Base-by-base conservation (phyloP, 768 basidiomycete species). In the Russula compacta region DNA sequence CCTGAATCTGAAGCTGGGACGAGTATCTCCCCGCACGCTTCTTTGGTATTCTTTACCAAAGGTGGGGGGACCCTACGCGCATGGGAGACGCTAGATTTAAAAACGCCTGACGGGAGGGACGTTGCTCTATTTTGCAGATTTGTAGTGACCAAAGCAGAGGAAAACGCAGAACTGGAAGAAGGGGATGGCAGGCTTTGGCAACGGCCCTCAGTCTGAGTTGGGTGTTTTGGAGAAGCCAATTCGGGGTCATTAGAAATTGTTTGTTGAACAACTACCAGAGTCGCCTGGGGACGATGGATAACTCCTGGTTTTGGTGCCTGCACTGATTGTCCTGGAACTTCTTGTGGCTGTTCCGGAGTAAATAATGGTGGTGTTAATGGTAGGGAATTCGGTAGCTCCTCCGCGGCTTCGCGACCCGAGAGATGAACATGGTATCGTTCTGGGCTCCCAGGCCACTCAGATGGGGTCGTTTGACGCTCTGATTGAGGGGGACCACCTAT, bases 1-100 rank as follows among this genome's bases (percentile, higher is more conserved):
- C 38, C 56, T 15, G 63, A 47, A 46, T 62, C 63, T 17, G 63
- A 64, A 49, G 40, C 46, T 6, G 63, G 63, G 19, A 64, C 55
- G 33, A 64, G 63, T 24, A 64, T 32, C 43, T 61, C 60, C 6
- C 63, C 63, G 21, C 21, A 43, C 12, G 60, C 60, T 10, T 63
- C 60, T 42, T 52, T 62, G 33, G 19, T 36, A 21, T 32, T 33
- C 39, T 36, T 51, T 17, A 48, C 54, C 3, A 39, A 33, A 15
- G 53, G 63, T 40, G 44, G 49, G 8, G 60, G 55, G 24, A 61
- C 54, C 21, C 19, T 55, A n/a, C 54, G 63, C n/a, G n/a, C 12
- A 21, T 44, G 42, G 21, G 42, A 40, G 33, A 33, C 21, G 17
- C 43, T 33, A 14, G 38, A 43, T 32, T 7, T 39, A 29, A 60